These are phyloP conservation scores for Daedalea quercina DNA, from an alignment of 768 basidiomycete genomes.

Conservation along the genomic window DNA sequence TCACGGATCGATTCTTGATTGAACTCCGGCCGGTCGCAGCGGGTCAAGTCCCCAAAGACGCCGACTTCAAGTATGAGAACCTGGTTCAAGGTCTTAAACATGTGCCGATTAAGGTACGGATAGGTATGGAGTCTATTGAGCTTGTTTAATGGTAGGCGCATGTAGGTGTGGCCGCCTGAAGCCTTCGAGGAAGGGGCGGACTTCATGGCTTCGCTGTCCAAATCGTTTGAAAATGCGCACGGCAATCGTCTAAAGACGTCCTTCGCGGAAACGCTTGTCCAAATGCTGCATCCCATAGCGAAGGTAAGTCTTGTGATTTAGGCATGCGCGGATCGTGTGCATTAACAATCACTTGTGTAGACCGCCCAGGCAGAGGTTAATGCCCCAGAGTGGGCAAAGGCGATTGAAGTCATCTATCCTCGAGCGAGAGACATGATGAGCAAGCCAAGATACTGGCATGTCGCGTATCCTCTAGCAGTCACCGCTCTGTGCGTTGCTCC, in stretches of 20 bases:
- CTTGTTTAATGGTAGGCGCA: not conserved
- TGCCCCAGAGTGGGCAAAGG: slow-evolving; percentile 91
- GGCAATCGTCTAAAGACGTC: slow-evolving; percentile 76
- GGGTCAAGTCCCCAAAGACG: slow-evolving; percentile 75
- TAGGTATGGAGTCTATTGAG: not conserved
- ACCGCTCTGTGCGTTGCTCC: slow-evolving; percentile 85
- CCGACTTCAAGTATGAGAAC: slow-evolving; percentile 78
- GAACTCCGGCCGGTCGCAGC: slow-evolving; percentile 71
- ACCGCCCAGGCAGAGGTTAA: slow-evolving; percentile 96
- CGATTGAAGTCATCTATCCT: slow-evolving; percentile 77
- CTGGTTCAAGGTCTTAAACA: slow-evolving; percentile 75
- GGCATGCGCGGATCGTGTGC: not conserved
- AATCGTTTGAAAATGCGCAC: slow-evolving; percentile 78
- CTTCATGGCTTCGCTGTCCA: slow-evolving; percentile 79
- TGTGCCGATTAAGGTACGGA: slow-evolving; percentile 69
- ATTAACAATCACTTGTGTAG: slow-evolving; percentile 29
- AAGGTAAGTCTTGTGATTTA: slow-evolving; percentile 53
- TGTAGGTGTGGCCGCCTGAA: slow-evolving; percentile 87
- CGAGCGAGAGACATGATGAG: slow-evolving; percentile 79
- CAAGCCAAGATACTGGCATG: slow-evolving; percentile 86
- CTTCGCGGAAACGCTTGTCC: slow-evolving; percentile 77
- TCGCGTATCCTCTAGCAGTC: slow-evolving; percentile 79
- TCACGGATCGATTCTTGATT: slow-evolving; percentile 85
- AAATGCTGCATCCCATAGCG: slow-evolving; percentile 79
- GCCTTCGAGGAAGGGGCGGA: slow-evolving; percentile 92